These are phyloP conservation scores for Penicillium parvum DNA, from an alignment of 495 filamentous ascomycete genomes.

Conservation along the genomic window DNA sequence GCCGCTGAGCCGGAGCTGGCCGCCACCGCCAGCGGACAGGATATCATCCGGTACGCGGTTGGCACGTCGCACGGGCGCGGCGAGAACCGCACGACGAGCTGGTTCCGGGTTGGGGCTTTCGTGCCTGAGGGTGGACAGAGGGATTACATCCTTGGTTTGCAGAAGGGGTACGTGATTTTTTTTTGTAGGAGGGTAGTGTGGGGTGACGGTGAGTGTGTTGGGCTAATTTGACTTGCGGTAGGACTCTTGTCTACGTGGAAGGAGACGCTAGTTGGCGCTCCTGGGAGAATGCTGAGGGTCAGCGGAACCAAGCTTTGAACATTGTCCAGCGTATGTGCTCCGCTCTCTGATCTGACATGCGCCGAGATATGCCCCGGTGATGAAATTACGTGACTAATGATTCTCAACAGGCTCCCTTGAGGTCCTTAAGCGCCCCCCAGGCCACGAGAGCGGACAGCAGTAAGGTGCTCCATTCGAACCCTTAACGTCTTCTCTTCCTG, in stretches of 20 bases:
- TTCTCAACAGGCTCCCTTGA: slow-evolving; percentile 53
- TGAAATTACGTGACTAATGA: no score
- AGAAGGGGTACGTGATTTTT: slow-evolving; percentile 67
- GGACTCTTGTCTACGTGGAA: slow-evolving; percentile 67
- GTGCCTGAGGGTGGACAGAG: slow-evolving; percentile 52
- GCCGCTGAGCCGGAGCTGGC: slow-evolving; percentile 64
- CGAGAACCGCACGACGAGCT: slow-evolving; percentile 67
- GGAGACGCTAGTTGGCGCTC: slow-evolving; percentile 60
- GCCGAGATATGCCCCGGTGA: no score
- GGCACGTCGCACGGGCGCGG: slow-evolving; percentile 52
- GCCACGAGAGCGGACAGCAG: slow-evolving; percentile 11
- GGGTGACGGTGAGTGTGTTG: no score
- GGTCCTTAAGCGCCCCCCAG: slow-evolving; percentile 52
- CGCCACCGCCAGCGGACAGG: slow-evolving; percentile 59
- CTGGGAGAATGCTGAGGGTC: slow-evolving; percentile 63
- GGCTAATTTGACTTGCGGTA: slow-evolving; percentile 31
- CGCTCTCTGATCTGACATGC: background rate
- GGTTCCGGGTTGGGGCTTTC: slow-evolving; percentile 70
- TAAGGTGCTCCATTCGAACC: no score
- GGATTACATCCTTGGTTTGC: slow-evolving; percentile 60
- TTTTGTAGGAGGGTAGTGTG: background rate
- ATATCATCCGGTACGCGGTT: slow-evolving; percentile 64
- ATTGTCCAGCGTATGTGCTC: slow-evolving; percentile 66
- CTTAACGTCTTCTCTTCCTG: background rate
- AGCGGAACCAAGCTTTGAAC: slow-evolving; percentile 49